phyloP scores from a whole-genome alignment of 2,329 filamentous ascomycete species.

The Cyphellophora attinorum region DNA sequence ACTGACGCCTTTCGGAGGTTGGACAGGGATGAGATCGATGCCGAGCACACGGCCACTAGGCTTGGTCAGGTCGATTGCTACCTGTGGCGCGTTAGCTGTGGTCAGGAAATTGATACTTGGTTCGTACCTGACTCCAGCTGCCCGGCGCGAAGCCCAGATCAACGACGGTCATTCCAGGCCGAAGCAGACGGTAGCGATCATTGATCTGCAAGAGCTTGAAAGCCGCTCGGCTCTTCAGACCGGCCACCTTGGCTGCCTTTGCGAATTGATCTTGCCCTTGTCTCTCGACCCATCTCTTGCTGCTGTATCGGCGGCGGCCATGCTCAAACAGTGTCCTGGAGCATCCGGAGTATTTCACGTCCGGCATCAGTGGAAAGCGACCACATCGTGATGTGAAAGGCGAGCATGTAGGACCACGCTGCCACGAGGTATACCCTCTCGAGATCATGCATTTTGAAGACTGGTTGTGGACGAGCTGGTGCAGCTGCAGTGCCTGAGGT shows the following conservation, averaged over 20 bases:
- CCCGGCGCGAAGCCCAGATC: slow-evolving; percentile 81
- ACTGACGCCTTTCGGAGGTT: slow-evolving; percentile 83
- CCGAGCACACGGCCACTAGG: slow-evolving; percentile 75
- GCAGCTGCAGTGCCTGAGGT: neutral
- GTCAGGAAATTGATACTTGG: no score
- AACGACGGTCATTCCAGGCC: slow-evolving; percentile 71
- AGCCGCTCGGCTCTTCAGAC: slow-evolving; percentile 80
- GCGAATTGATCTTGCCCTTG: slow-evolving; percentile 66
- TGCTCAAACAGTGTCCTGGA: neutral
- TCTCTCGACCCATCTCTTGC: slow-evolving; percentile 66
- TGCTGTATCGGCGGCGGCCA: slow-evolving; percentile 53
- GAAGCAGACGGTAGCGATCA: slow-evolving; percentile 69
- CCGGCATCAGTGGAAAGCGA: slow-evolving; percentile 6
- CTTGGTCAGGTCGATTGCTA: slow-evolving; percentile 68
- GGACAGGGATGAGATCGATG: slow-evolving; percentile 86
- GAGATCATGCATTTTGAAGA: slow-evolving; percentile 13
- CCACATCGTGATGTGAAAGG: slow-evolving; percentile 14
- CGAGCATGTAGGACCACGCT: slow-evolving; percentile 18
- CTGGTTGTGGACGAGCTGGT: neutral
- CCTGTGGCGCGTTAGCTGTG: no score
- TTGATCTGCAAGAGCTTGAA: slow-evolving; percentile 93
- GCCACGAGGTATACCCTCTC: slow-evolving; percentile 17
- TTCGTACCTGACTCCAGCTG: slow-evolving; percentile 56
- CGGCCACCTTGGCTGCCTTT: slow-evolving; percentile 65
- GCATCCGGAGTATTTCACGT: neutral